Evolutionary conservation across 2,329 filamentous ascomycete species (phyloP).

Genomic region (Laburnicola sp.): DNA sequence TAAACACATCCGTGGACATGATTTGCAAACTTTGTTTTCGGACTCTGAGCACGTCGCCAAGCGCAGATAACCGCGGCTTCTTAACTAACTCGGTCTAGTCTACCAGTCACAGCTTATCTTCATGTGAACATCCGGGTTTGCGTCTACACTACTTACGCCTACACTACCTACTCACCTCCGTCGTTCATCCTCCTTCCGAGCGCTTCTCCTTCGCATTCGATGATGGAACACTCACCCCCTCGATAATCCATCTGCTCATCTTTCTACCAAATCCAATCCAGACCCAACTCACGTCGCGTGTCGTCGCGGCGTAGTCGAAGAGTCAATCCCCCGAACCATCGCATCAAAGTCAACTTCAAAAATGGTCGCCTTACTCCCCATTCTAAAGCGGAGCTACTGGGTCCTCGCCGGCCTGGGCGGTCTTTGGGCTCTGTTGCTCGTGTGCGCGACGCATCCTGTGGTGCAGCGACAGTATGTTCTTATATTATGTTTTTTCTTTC

Average conservation of each 20-base stretch:
- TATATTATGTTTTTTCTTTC: background rate
- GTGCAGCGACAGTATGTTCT: conserved; percentile 76
- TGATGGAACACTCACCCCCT: background rate
- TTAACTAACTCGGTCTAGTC: conserved; percentile 1
- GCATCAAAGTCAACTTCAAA: background rate
- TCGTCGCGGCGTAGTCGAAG: too few species aligned
- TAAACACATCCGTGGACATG: too few species aligned
- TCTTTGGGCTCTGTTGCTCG: conserved; percentile 69
- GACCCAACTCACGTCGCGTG: too few species aligned
- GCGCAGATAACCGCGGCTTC: conserved; percentile 6
- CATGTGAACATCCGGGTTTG: too few species aligned
- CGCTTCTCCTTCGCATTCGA: background rate
- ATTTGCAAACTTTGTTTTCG: too few species aligned
- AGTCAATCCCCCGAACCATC: background rate
- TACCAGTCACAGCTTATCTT: background rate
- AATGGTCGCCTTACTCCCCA: conserved; percentile 34
- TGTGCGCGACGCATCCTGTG: conserved; percentile 66
- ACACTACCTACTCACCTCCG: too few species aligned
- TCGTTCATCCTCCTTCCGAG: too few species aligned
- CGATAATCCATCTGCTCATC: too few species aligned
- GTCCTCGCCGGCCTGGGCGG: conserved; percentile 57
- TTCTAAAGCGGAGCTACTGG: conserved; percentile 45
- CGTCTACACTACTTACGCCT: too few species aligned
- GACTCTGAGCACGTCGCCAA: background rate
- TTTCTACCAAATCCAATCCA: too few species aligned